These are phyloP conservation scores for Colletotrichum echinochloae DNA, from an alignment of 2,329 filamentous ascomycete genomes.

Conservation along the genomic window DNA sequence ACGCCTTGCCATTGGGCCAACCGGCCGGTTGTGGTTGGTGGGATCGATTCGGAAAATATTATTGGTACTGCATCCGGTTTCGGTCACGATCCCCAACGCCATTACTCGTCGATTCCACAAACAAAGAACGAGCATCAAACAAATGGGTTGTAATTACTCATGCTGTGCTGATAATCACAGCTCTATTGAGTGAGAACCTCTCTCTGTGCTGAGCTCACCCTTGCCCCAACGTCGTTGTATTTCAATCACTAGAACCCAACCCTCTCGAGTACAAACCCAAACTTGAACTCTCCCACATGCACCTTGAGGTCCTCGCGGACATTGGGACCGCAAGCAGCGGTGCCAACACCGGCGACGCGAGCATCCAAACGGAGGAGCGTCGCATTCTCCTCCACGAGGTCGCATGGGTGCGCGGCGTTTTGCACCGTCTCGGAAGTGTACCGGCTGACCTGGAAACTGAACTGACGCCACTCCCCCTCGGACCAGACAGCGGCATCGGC, in stretches of 20 bases:
- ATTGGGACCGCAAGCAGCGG: slow-evolving; percentile 61
- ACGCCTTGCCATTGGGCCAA: slow-evolving; percentile 58
- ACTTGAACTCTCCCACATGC: slow-evolving; percentile 54
- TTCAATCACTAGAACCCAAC: slow-evolving; percentile 37
- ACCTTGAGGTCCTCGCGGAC: slow-evolving; percentile 60
- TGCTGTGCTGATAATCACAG: not conserved
- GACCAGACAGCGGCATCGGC: slow-evolving; percentile 47
- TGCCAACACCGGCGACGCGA: slow-evolving; percentile 62
- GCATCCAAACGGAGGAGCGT: slow-evolving; percentile 58
- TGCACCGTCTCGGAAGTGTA: slow-evolving; percentile 66
- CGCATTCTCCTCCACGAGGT: slow-evolving; percentile 65
- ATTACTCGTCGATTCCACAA: not conserved
- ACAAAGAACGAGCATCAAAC: not conserved
- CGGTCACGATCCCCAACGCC: not conserved
- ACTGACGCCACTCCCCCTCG: slow-evolving; percentile 51
- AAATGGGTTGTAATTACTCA: not conserved
- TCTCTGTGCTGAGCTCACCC: not conserved
- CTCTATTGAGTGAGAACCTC: not conserved
- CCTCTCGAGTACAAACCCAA: slow-evolving; percentile 56
- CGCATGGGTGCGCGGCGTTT: slow-evolving; percentile 71
- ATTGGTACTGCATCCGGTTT: rapidly evolving
- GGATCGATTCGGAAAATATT: rapidly evolving
- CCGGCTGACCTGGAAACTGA: slow-evolving; percentile 68
- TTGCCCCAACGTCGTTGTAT: not conserved
- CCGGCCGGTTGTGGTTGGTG: not conserved